Conservation (phyloP, 148 eudicot species). For the Mesembryanthemum crystallinum region DNA sequence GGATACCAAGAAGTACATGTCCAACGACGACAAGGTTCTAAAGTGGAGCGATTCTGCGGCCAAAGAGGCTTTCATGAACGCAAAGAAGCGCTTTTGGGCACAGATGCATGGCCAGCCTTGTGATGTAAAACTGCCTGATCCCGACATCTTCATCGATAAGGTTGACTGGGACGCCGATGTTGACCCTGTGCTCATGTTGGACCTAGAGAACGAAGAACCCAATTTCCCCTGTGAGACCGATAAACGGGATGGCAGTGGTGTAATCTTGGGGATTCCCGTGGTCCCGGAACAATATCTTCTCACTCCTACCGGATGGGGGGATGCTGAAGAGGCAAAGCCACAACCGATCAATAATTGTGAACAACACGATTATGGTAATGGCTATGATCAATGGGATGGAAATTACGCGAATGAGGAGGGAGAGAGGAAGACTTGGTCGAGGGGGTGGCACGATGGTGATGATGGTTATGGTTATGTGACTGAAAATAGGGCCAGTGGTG, state of each 20-base stretch:
- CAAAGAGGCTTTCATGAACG: conserved; percentile 56
- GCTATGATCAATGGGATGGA: conserved; percentile 17
- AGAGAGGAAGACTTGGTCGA: not conserved
- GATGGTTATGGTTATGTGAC: not conserved
- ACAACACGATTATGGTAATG: conserved; percentile 11
- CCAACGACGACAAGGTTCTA: conserved; percentile 45
- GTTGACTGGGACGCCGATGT: conserved; percentile 51
- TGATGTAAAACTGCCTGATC: conserved; percentile 50
- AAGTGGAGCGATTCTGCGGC: conserved; percentile 73
- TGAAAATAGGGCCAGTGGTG: not conserved
- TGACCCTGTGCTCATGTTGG: conserved; percentile 39
- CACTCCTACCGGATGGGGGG: conserved; percentile 54
- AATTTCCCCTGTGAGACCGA: conserved; percentile 23
- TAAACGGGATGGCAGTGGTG: conserved; percentile 34
- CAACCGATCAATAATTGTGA: conserved; percentile 13
- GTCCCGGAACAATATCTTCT: conserved; percentile 26
- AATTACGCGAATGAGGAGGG: conserved; percentile 22
- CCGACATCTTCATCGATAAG: conserved; percentile 60
- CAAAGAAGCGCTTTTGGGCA: conserved; percentile 65
- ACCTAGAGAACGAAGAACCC: conserved; percentile 36
- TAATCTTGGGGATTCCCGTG: conserved; percentile 43
- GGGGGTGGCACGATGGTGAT: not conserved
- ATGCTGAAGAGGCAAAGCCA: conserved; percentile 30
- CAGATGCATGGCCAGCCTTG: conserved; percentile 48
- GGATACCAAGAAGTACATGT: conserved; percentile 45